Conservation (phyloP, 2,329 filamentous ascomycete genomes). For the Ceratocystis colombiana region DNA sequence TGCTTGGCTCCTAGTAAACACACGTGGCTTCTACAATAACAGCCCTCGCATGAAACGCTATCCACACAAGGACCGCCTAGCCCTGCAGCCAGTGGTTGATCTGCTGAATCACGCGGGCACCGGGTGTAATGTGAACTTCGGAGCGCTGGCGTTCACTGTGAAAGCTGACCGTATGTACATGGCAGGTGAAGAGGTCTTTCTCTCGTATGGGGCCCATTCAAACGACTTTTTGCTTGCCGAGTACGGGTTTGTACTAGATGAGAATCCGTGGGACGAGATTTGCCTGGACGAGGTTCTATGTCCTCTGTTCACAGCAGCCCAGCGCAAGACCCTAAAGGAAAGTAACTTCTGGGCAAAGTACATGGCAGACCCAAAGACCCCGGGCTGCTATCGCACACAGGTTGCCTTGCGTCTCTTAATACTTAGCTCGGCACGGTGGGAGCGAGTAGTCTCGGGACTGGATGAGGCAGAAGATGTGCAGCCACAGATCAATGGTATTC, state of each 20-base stretch:
- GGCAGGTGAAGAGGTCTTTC: slow-evolving; percentile 54
- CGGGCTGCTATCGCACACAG: slow-evolving; percentile 46
- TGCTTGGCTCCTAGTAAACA: slow-evolving; percentile 52
- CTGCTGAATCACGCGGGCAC: slow-evolving; percentile 52
- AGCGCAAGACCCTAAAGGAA: slow-evolving; percentile 37
- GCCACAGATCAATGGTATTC: slow-evolving; percentile 32
- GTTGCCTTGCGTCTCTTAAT: slow-evolving; percentile 40
- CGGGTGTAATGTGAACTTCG: slow-evolving; percentile 45
- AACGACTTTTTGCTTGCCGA: slow-evolving; percentile 65
- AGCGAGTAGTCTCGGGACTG: slow-evolving; percentile 38
- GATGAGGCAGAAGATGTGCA: slow-evolving; percentile 40
- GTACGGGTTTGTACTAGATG: slow-evolving; percentile 46
- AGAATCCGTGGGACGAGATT: slow-evolving; percentile 45
- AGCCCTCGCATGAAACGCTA: slow-evolving; percentile 38
- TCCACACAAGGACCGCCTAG: slow-evolving; percentile 49
- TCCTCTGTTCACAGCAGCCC: slow-evolving; percentile 32
- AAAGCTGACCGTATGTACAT: slow-evolving; percentile 42
- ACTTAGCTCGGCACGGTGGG: slow-evolving; percentile 36
- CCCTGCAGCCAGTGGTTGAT: slow-evolving; percentile 62
- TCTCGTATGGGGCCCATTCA: slow-evolving; percentile 59
- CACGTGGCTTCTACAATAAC: slow-evolving; percentile 51
- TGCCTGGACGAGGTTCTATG: slow-evolving; percentile 41
- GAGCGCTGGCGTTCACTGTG: slow-evolving; percentile 44
- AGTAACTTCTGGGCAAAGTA: slow-evolving; percentile 43
- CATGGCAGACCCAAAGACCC: slow-evolving; percentile 40